phyloP scores from a whole-genome alignment of 805 yeast species.

The Danielozyma ontarioensis region DNA sequence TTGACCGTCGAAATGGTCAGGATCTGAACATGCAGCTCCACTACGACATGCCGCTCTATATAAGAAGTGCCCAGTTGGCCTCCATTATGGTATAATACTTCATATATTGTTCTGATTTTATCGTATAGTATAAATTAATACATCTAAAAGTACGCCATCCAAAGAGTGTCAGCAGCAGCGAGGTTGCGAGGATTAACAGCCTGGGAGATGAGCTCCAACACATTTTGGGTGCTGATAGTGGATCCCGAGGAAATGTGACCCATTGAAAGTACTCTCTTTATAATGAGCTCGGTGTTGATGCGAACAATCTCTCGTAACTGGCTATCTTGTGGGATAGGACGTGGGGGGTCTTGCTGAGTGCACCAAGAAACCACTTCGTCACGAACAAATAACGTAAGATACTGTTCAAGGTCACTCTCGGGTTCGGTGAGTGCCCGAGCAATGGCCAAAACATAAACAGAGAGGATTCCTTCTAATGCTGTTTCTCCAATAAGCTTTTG shows the following conservation, averaged over 20 bases:
- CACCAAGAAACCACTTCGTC: constrained; percentile 96
- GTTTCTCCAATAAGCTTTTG: constrained; percentile 92
- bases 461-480: constrained; percentile 86
- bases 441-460: constrained; percentile 77
- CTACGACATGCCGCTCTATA: background rate
- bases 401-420: constrained; percentile 86
- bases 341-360: constrained; percentile 67
- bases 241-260: constrained; percentile 56
- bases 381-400: constrained; percentile 87
- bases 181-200: constrained; percentile 94
- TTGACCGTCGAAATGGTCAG: constrained; percentile 10
- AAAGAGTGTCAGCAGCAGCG: constrained; percentile 85
- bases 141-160: constrained; percentile 86
- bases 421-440: constrained; percentile 89
- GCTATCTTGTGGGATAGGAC: constrained; percentile 76
- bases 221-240: constrained; percentile 80
- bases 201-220: constrained; percentile 83
- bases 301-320: constrained; percentile 83
- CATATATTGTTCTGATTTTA: background rate
- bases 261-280: constrained; percentile 72
- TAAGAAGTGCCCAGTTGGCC: background rate
- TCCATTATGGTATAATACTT: background rate
- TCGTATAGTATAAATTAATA: background rate
- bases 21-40: background rate
- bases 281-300: constrained; percentile 79